Conservation (phyloP, 106 monocot species). For the Agapanthus africanus region DNA sequence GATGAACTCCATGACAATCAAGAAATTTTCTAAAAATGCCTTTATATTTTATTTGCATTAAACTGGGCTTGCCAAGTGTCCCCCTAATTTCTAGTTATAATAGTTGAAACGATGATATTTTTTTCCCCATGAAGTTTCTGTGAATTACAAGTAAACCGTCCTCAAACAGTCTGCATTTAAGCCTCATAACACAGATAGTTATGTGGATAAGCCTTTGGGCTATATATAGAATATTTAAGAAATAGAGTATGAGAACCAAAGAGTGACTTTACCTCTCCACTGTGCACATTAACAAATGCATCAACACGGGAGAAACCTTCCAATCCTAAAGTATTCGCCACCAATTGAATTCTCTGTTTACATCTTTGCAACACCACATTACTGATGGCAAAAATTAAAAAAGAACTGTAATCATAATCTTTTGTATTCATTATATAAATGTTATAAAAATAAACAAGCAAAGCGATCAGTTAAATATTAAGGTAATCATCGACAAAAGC, state of each 20-base stretch:
- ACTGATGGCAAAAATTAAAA: constrained; percentile 25
- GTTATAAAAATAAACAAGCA: not conserved
- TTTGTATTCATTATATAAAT: not conserved
- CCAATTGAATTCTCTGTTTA: constrained; percentile 63
- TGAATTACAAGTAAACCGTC: not conserved
- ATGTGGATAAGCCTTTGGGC: not conserved
- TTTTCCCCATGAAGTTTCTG: not conserved
- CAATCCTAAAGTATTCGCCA: constrained; percentile 68
- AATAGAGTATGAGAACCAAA: not conserved
- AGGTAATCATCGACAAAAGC: not conserved
- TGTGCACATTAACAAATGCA: constrained; percentile 75
- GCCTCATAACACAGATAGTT: not conserved
- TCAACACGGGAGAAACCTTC: constrained; percentile 93
- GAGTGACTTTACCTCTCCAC: constrained; percentile 54
- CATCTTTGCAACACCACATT: constrained; percentile 51
- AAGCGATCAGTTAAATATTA: not conserved
- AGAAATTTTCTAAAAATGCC: no score
- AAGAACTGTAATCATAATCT: not conserved
- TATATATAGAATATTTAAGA: not conserved
- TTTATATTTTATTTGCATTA: no score
- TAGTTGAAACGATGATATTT: not conserved
- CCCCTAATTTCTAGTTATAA: no score
- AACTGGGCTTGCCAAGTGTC: no score
- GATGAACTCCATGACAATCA: no score
- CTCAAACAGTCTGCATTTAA: not conserved